Evolutionary conservation across 2,329 filamentous ascomycete species (phyloP), one percentile per base, ranked within the genome.

Genomic region (Cladorrhinum sp.): DNA sequence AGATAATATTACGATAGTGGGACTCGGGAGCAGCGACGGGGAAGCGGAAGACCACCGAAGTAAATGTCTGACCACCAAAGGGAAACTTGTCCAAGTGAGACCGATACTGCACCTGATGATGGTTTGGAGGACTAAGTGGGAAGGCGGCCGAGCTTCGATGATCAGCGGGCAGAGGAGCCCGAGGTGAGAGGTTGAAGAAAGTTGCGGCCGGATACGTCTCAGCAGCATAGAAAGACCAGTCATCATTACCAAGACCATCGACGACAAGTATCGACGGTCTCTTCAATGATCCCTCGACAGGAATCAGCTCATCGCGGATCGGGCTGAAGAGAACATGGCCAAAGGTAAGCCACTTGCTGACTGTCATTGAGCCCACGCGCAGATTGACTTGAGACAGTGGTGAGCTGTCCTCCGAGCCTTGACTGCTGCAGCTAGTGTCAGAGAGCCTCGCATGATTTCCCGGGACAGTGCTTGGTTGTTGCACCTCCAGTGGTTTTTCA

Each of bases 331-430:
- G 79, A 0, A 93, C 89, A 66, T 92, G 88, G 1, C 91, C 91
- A 71, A 93, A 93, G 0, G 89, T 91, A 23, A 95, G 82, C 91
- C 90, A 95, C 70, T 93, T 93, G 79, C 89, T 92, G 23, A 92
- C 91, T 62, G 91, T 92, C 79, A 95, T 86, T 1, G 90, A 92
- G 3, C 88, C 90, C 16, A 92, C 87, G 1, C 91, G 83, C 22
- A 95, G 81, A 69, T 92, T 92, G 63, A 92, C 88, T 71, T 89
- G 87, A 0, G 86, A 84, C 20, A 88, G 75, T 1, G 87, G 85
- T 1, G 86, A 86, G 61, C 82, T 84, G 64, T 86, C 82, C 18
- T 84, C 80, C 0, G 81, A 81, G 2, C 76, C 74, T 52, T 73
- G 76, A 60, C 79, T 82, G 66, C 78, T 77, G 57, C 74, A 73